Conservation (phyloP, 1,139 yeast species). For the Meyerozyma sp. region DNA sequence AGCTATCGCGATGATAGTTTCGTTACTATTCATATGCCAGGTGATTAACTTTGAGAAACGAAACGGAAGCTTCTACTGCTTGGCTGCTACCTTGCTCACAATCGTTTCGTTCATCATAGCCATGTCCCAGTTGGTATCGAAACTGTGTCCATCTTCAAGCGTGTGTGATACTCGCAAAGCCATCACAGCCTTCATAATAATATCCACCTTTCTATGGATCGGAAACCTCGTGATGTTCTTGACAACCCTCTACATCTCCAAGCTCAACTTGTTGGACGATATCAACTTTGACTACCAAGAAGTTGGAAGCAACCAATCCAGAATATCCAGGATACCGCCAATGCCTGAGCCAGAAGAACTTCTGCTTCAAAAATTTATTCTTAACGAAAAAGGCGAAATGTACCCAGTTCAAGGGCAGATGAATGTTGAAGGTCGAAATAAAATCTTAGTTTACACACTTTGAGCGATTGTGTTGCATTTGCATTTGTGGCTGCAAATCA, state of each 20-base stretch:
- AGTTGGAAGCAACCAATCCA: constrained; percentile 10
- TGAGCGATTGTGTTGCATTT: constrained; percentile 8
- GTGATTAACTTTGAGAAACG: constrained; percentile 35
- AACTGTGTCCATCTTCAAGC: constrained; percentile 14
- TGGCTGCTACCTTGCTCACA: constrained; percentile 28
- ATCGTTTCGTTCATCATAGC: constrained; percentile 29
- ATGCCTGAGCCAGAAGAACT: constrained; percentile 8
- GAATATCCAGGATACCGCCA: not conserved
- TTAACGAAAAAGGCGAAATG: constrained; percentile 34
- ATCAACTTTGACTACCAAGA: constrained; percentile 32
- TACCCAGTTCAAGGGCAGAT: constrained; percentile 23
- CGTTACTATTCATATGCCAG: constrained; percentile 30
- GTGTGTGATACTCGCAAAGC: constrained; percentile 33
- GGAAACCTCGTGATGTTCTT: constrained; percentile 33
- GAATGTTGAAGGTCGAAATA: constrained; percentile 23
- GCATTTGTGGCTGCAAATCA: not conserved
- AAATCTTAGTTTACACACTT: constrained; percentile 31
- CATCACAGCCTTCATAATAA: constrained; percentile 32
- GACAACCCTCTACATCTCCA: constrained; percentile 38
- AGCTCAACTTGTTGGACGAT: constrained; percentile 31
- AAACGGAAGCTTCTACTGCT: constrained; percentile 40
- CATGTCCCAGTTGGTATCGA: constrained; percentile 22
- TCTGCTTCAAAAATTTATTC: constrained; percentile 21
- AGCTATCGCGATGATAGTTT: constrained; percentile 27
- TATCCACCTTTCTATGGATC: constrained; percentile 39